Evolutionary conservation across 2,329 filamentous ascomycete genomes (phyloP), one percentile per base, ranked within the genome.

Genomic region (Uncinocarpus reesii): DNA sequence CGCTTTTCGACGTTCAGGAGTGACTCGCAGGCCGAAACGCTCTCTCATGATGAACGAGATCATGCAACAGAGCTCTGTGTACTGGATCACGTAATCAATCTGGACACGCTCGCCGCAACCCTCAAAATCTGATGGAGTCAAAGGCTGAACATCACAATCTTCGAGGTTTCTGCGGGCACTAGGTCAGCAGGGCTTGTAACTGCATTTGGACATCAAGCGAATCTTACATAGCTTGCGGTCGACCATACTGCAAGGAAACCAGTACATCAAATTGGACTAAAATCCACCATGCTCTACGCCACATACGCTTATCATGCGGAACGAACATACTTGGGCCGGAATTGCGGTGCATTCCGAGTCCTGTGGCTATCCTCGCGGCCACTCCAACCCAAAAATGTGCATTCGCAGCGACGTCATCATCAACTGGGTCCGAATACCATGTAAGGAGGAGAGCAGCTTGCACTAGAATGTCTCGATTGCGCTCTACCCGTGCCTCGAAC

Each of bases 401-500:
- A 53, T 78, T 77, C 32, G 73, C 71, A 3, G 73, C 63, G 5
- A 77, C 71, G 57, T 77, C 74, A 53, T 78, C 75, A 20, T 74
- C 72, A 11, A 72, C 69, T 7, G 60, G 61, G 42, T 78, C 73
- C 1, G 73, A 71, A 53, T 76, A 71, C 76, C 75, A 78, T 1
- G 74, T 77, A 45, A 78, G 55, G 1, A 78, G 65, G 18, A 78
- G 60, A 1, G 74, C 73, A 2, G 71, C 71, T 57, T 78, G 76
- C n/a, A 78, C 66, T 42, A 77, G 65, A 26, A 70, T 67, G 51
- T 74, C 70, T 11, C 76, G 68, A 53, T 78, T 74, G 21, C 72
- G 68, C 53, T 78, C 75, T 29, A 74, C 70, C 4, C 75, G 69
- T 23, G 65, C 67, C 55, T 78, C 75, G 35, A 77, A 73, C 1